Conservation (phyloP, 2,329 filamentous ascomycete genomes). For the Rhytidhysteron rufulum region DNA sequence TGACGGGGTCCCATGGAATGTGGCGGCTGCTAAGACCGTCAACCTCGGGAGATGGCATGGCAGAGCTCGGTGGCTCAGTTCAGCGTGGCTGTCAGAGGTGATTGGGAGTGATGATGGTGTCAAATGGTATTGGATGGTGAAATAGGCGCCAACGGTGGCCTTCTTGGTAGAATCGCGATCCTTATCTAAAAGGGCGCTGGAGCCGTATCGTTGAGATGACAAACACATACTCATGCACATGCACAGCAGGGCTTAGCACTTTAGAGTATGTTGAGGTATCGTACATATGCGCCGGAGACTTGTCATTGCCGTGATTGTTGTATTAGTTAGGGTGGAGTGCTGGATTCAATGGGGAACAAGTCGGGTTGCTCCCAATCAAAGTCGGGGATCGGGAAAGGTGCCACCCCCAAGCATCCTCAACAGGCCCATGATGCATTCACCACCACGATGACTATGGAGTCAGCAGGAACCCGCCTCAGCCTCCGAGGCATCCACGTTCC, state of each 20-base stretch:
- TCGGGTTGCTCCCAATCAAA: too few relatives aligned
- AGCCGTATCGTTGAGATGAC: not conserved
- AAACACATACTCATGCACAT: too few relatives aligned
- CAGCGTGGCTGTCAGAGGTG: not conserved
- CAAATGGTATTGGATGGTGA: not conserved
- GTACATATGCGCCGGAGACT: too few relatives aligned
- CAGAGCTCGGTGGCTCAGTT: not conserved
- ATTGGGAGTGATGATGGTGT: not conserved
- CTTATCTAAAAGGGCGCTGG: too few relatives aligned
- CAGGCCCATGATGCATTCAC: slow-evolving; percentile 2
- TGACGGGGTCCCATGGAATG: not conserved
- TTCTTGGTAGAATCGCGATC: not conserved
- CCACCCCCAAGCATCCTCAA: slow-evolving; percentile 1
- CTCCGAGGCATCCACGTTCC: slow-evolving; percentile 30
- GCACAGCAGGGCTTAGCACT: too few relatives aligned
- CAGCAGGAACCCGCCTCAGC: slow-evolving; percentile 20
- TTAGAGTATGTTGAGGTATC: too few relatives aligned
- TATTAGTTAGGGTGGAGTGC: too few relatives aligned
- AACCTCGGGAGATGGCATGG: not conserved
- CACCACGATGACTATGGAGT: too few relatives aligned
- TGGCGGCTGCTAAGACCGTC: slow-evolving; percentile 1
- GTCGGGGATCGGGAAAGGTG: not conserved
- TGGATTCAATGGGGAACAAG: too few relatives aligned
- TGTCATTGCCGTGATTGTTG: too few relatives aligned
- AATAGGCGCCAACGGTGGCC: not conserved